Conservation (phyloP, 2,329 filamentous ascomycete species). For the Amesomyces nigricolor region DNA sequence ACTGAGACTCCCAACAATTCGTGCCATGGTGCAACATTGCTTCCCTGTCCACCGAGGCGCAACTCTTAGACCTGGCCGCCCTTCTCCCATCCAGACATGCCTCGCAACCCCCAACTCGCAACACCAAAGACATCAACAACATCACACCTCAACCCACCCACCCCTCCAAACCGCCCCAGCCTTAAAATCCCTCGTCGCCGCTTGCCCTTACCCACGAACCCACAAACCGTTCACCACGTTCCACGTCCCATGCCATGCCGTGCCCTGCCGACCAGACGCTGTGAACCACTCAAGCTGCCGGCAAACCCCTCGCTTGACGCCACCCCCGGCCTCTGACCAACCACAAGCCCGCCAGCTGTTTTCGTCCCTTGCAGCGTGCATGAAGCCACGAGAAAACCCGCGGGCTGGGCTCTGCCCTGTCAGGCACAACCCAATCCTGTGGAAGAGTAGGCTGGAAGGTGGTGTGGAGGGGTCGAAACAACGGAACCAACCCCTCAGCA, state of each 20-base stretch:
- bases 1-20: neutral
- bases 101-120: neutral
- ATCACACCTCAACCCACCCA: neutral
- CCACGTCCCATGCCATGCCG: neutral
- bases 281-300: no score
- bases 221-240: slow-evolving; percentile 1
- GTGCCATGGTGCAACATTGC: neutral
- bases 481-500: no score
- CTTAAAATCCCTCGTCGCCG: slow-evolving; percentile 9
- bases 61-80: slow-evolving; percentile 1
- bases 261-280: neutral
- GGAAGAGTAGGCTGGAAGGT: no score
- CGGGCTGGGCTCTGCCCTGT: neutral
- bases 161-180: neutral
- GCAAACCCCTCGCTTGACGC: neutral
- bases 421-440: neutral
- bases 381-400: slow-evolving; percentile 1
- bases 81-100: neutral
- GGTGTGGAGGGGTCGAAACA: no score
- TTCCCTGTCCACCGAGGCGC: neutral
- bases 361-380: slow-evolving; percentile 25
- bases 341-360: neutral
- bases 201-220: neutral
- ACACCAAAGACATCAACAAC: slow-evolving; percentile 1
- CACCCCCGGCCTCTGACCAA: neutral